These are phyloP conservation scores for Diplotaxis tenuifolia DNA, from an alignment of 345 rosid genomes.

Conservation along the genomic window DNA sequence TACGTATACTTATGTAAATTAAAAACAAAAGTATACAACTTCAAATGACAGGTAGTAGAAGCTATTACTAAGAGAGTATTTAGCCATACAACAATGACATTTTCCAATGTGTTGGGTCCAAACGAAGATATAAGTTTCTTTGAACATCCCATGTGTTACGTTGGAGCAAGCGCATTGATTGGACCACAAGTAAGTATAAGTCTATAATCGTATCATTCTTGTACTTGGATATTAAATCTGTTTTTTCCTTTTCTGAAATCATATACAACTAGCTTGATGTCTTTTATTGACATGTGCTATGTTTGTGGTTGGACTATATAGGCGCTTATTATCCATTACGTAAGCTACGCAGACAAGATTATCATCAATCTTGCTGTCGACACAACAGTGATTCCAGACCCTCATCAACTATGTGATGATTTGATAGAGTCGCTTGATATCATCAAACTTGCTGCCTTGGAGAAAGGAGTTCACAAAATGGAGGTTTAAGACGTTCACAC, in stretches of 20 bases:
- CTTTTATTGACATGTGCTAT: not conserved
- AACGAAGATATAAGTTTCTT: conserved; percentile 55
- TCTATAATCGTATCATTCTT: not conserved
- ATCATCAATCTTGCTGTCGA: conserved; percentile 62
- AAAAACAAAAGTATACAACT: not conserved
- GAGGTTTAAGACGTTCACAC: conserved; percentile 7
- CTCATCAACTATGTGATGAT: conserved; percentile 54
- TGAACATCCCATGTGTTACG: conserved; percentile 49
- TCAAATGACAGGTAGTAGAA: conserved; percentile 36
- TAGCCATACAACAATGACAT: conserved; percentile 45
- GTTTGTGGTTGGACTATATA: conserved; percentile 58
- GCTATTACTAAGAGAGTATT: conserved; percentile 32
- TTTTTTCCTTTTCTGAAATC: not conserved
- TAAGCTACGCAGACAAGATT: conserved; percentile 65
- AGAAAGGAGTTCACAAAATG: conserved; percentile 8
- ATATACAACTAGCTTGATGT: not conserved
- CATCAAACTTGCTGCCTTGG: conserved; percentile 41
- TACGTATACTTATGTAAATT: not conserved
- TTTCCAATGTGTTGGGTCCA: conserved; percentile 57
- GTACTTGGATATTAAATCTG: not conserved
- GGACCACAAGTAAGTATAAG: conserved; percentile 51
- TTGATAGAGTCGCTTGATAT: conserved; percentile 49
- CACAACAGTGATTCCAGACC: conserved; percentile 58
- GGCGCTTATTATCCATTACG: conserved; percentile 72
- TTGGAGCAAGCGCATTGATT: conserved; percentile 48